Evolutionary conservation across 352 stramenopile genomes (phyloP), one percentile per base, ranked within the genome.

Genomic region (Phytophthora podocarpi): DNA sequence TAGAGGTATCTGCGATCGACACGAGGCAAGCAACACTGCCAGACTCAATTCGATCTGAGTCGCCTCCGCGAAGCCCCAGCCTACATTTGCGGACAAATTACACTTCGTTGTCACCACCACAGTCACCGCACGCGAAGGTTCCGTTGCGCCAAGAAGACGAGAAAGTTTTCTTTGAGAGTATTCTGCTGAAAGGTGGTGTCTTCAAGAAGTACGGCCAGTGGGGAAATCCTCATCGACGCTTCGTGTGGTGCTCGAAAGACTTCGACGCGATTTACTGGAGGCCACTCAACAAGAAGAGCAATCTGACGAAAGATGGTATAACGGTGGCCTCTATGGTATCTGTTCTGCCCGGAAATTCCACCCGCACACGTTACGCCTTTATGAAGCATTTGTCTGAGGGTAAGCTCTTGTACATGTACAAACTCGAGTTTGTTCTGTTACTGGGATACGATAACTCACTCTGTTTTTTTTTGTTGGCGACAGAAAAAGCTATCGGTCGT

Each of bases 121-220:
- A 52, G 15, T 68, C 51, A 27, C 56, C 59, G 11, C 26, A 30
- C n/a, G 23, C 24, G 9, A 64, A 61, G 23, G 26, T 30, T 8
- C 15, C 50, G 18, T 34, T 55, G 30, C 47, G 49, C n/a, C 37
- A 70, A n/a, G 53, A 77, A 16, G 78, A 87, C 46, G 68, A 86
- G 20, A 74, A 78, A 20, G 28, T 59, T 11, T 65, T 86, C 12
- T 87, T 80, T 27, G 67, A 86, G 36, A 85, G 70, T 50, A 83
- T 87, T 58, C 42, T 89, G 45, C 64, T 87, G 32, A 86, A 89
- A 62, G 78, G 82, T 23, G 78, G 76, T 7, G 74, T 90, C 15
- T 91, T 91, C 43, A 88, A 88, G 50, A 90, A 91, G 55, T 89
- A 89, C 40, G 82, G 80, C 0, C 80, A 89, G 40, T 91, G 82